Conservation (phyloP, 352 stramenopile genomes). For the Poterioochromonas sp. region DNA sequence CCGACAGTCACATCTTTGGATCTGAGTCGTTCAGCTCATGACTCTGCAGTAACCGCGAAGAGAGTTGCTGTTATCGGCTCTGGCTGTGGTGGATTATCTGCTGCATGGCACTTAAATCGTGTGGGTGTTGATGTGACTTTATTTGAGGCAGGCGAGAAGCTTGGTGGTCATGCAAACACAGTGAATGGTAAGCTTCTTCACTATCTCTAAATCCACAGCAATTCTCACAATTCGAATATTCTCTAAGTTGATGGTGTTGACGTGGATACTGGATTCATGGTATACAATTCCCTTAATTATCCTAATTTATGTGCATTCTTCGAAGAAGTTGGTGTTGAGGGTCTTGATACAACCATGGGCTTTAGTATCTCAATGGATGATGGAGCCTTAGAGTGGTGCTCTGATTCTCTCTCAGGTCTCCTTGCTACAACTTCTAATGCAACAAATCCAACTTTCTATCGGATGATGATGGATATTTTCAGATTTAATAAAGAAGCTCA, state of each 20-base stretch:
- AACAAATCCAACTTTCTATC: constrained; percentile 52
- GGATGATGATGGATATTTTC: constrained; percentile 56
- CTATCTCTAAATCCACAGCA: neutral
- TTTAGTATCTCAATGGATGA: constrained; percentile 48
- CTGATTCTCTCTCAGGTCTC: constrained; percentile 38
- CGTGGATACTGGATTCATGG: constrained; percentile 78
- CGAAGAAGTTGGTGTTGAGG: constrained; percentile 54
- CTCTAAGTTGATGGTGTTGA: constrained; percentile 44
- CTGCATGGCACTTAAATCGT: constrained; percentile 44
- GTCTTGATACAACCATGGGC: constrained; percentile 60
- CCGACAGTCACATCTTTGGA: too few relatives aligned
- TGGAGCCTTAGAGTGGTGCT: constrained; percentile 48
- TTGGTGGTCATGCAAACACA: constrained; percentile 54
- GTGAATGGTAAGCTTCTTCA: constrained; percentile 7
- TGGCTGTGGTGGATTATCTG: constrained; percentile 45
- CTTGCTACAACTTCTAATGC: constrained; percentile 51
- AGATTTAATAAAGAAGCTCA: constrained; percentile 57
- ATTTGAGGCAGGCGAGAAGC: constrained; percentile 47
- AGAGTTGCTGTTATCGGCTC: constrained; percentile 46
- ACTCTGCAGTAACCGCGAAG: too few relatives aligned
- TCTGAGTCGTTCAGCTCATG: too few relatives aligned
- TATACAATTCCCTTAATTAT: constrained; percentile 79
- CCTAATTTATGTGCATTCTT: constrained; percentile 73
- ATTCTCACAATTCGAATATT: constrained; percentile 32
- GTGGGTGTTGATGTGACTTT: constrained; percentile 49